phyloP scores from a whole-genome alignment of 257 asterid genomes.

The Euphrasia confusa region DNA sequence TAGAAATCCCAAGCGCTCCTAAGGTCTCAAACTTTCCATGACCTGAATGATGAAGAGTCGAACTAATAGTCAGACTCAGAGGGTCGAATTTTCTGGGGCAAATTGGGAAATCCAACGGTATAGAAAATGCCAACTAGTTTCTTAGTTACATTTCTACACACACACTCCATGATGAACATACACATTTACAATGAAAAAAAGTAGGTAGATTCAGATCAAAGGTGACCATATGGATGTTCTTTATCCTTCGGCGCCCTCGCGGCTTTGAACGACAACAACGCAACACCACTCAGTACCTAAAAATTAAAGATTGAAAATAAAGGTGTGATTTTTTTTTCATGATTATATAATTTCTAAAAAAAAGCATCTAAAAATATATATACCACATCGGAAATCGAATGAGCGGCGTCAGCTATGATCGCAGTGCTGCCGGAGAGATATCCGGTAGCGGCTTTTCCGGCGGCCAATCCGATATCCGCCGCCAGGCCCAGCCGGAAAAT shows the following conservation, averaged over 20 bases:
- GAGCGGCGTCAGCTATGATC: conserved; percentile 94
- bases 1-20: conserved; percentile 94
- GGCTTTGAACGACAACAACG: conserved; percentile 80
- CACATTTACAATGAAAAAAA: conserved; percentile 39
- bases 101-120: neutral
- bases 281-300: conserved; percentile 94
- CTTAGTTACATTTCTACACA: no score
- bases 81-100: neutral
- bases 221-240: conserved; percentile 99
- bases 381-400: conserved; percentile 95
- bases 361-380: neutral
- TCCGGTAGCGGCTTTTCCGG: conserved; percentile 80
- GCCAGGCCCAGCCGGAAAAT: conserved; percentile 88
- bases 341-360: neutral
- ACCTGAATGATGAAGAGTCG: conserved; percentile 44
- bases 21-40: conserved; percentile 96
- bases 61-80: conserved; percentile 12
- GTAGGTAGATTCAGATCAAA: conserved; percentile 73
- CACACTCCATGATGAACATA: neutral
- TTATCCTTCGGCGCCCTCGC: conserved; percentile 93
- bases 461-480: conserved; percentile 84
- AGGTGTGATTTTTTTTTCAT: neutral
- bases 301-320: neutral
- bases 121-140: no score
- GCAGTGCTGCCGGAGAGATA: conserved; percentile 94